Evolutionary conservation across 306 rosid genomes (phyloP), one percentile per base, ranked within the genome.

Genomic region (Fagus sylvatica): DNA sequence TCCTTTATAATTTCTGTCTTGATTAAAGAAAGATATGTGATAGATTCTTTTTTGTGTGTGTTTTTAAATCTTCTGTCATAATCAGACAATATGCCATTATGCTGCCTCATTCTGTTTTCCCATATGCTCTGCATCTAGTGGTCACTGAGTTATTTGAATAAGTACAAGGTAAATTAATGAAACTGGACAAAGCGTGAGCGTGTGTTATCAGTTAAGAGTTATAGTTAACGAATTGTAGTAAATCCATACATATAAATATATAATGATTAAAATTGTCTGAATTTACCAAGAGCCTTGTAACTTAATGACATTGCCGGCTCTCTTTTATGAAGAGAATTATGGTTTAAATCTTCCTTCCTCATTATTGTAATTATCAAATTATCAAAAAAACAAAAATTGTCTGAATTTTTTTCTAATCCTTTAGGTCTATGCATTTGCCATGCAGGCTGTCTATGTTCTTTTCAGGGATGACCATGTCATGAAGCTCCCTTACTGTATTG

Each of bases 401-500:
- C 54, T 37, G 30, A 70, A 36, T 42, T 11, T 19, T 15, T 62
- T 34, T 6, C 34, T 72, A 2, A 54, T 34, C 33, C 34, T 48
- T 41, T 51, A 74, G 49, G n/a, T 71, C 66, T 57, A 41, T 60
- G 37, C 65, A 53, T 56, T 68, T 51, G 69, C 62, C 48, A 0
- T 73, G 90, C 90, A 95, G 98, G 97, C 98, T 13, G 83, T 81
- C 6, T 89, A 87, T 93, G 79, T 90, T 72, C 89, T 95, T 76
- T 91, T 92, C 80, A 56, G 87, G 68, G 90, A 91, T 73, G 92
- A 88, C 33, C 73, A 78, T 57, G 77, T 17, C 39, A 73, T 95
- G 93, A 92, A 92, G 85, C 98, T 95, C 66, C 98, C 98, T 0
- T 84, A 92, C 79, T 92, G 72, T 80, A 95, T 88, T 71, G 90